Evolutionary conservation across 768 basidiomycete genomes (phyloP).

Genomic region (Megacollybia marginata): DNA sequence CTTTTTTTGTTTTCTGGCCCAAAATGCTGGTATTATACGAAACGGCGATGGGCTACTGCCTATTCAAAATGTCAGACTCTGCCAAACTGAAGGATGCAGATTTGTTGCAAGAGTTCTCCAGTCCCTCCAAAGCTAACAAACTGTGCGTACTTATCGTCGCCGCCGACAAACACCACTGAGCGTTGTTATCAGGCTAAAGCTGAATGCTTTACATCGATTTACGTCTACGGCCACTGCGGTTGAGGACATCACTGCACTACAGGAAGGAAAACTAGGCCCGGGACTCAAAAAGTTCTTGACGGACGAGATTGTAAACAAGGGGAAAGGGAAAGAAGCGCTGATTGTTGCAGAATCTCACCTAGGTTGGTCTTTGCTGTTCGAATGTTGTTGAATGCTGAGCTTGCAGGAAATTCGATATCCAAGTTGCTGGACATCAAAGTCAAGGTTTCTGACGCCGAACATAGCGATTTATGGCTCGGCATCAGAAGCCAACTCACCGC

Average conservation of each 20-base stretch:
- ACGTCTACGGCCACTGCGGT: conserved; percentile 94
- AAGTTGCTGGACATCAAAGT: conserved; percentile 95
- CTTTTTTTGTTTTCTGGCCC: not conserved
- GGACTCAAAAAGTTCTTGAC: conserved; percentile 90
- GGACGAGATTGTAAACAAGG: conserved; percentile 80
- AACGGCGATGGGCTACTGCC: conserved; percentile 92
- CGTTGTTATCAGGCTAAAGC: conserved; percentile 61
- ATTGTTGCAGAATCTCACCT: conserved; percentile 88
- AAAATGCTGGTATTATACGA: conserved; percentile 96
- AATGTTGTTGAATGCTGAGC: not conserved
- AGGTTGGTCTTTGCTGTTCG: conserved; percentile 42
- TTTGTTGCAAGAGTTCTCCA: conserved; percentile 89
- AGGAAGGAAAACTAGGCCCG: conserved; percentile 90
- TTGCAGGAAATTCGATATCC: conserved; percentile 71
- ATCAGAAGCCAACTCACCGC: conserved; percentile 85
- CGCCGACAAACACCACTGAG: not conserved
- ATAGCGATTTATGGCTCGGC: conserved; percentile 88
- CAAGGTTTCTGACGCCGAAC: conserved; percentile 45
- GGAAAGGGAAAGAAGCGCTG: conserved; percentile 79
- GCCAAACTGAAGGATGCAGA: conserved; percentile 83
- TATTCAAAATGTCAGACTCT: conserved; percentile 91
- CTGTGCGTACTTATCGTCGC: conserved; percentile 52
- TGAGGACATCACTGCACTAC: conserved; percentile 90
- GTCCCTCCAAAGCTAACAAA: conserved; percentile 86
- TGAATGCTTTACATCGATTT: conserved; percentile 94